Evolutionary conservation across 2,329 filamentous ascomycete species (phyloP).

Genomic region (Clonostachys chloroleuca): DNA sequence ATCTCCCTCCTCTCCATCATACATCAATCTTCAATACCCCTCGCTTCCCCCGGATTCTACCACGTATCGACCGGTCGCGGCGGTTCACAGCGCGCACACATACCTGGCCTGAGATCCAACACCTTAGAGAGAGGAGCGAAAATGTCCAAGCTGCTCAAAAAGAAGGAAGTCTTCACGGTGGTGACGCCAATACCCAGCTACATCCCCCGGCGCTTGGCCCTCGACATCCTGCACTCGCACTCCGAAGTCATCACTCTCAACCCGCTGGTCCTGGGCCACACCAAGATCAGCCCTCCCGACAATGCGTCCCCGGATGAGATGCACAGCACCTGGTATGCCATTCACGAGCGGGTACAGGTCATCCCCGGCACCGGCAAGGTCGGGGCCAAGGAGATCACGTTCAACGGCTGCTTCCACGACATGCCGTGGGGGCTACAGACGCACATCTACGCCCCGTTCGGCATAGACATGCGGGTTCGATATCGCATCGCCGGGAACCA

Average conservation of each 20-base stretch:
- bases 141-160: constrained; percentile 43
- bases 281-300: constrained; percentile 61
- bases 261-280: constrained; percentile 61
- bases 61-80: no score
- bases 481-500: constrained; percentile 68
- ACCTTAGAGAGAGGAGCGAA: no score
- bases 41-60: no score
- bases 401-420: constrained; percentile 69
- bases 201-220: constrained; percentile 66
- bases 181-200: constrained; percentile 67
- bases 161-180: constrained; percentile 62
- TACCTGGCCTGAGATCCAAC: no score
- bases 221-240: constrained; percentile 69
- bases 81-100: no score
- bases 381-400: constrained; percentile 60
- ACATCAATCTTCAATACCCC: no score
- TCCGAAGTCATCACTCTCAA: constrained; percentile 68
- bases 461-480: constrained; percentile 62
- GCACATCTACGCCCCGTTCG: constrained; percentile 66
- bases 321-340: constrained; percentile 72
- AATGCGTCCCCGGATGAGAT: constrained; percentile 66
- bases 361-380: constrained; percentile 62
- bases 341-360: constrained; percentile 64
- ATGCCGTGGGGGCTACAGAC: constrained; percentile 70
- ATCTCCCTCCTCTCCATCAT: no score